Evolutionary conservation across 306 rosid species (phyloP).

Genomic region (Trichosanthes cucumerina): DNA sequence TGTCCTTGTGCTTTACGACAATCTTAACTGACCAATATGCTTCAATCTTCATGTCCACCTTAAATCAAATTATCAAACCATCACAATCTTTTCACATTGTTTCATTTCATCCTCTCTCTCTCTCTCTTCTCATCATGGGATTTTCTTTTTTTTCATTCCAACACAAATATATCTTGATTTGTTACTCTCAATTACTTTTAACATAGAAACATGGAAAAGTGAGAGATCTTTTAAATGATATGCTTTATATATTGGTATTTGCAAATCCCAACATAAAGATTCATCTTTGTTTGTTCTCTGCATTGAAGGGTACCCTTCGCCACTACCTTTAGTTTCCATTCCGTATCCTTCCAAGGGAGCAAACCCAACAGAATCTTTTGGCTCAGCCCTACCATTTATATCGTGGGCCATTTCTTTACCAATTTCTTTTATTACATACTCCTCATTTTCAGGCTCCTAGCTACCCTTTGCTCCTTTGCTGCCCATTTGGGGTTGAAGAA

Average conservation of each 20-base stretch:
- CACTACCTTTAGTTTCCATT: slow-evolving; percentile 13
- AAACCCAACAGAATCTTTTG: slow-evolving; percentile 63
- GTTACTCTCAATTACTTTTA: background rate
- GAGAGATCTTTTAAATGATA: background rate
- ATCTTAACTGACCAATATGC: slow-evolving; percentile 31
- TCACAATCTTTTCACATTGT: background rate
- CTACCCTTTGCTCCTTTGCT: slow-evolving; percentile 3
- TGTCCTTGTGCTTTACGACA: slow-evolving; percentile 34
- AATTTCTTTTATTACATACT: background rate
- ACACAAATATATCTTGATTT: background rate
- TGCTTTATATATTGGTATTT: slow-evolving; percentile 2
- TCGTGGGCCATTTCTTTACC: slow-evolving; percentile 35
- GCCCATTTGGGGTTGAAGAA: slow-evolving; percentile 4
- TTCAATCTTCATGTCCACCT: slow-evolving; percentile 18
- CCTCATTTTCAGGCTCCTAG: background rate
- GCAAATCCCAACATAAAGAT: slow-evolving; percentile 21
- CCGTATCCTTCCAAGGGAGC: slow-evolving; percentile 43
- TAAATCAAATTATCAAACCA: background rate
- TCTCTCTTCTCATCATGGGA: background rate
- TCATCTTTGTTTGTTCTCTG: slow-evolving; percentile 20
- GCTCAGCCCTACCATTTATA: slow-evolving; percentile 30
- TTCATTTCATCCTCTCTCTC: background rate
- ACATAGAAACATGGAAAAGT: background rate
- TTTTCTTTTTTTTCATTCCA: background rate
- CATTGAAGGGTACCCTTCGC: slow-evolving; percentile 1